Evolutionary conservation across 129 eudicot genomes (phyloP), one percentile per base, ranked within the genome.

Genomic region (Escallonia rubra): DNA sequence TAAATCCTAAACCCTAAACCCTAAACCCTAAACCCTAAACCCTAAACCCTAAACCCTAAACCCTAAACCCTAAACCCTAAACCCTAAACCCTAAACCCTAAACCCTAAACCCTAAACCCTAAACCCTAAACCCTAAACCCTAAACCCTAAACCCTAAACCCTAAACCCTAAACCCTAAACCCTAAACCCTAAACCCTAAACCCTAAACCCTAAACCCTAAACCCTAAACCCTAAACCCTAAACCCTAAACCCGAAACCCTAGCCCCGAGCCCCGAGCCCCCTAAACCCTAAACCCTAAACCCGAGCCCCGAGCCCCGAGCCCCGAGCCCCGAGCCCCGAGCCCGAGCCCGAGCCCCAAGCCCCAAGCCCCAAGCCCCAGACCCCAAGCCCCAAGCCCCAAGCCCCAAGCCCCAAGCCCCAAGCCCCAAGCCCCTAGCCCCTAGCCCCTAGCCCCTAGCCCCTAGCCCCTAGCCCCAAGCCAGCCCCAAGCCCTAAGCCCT

Each of bases 1-100:
- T n/a, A n/a, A n/a, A n/a, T n/a, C n/a, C n/a, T n/a, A n/a, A n/a
- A n/a, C n/a, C n/a, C n/a, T n/a, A n/a, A n/a, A n/a, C n/a, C n/a
- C 58, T 47, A 47, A 65, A 48, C 43, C 69, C 69, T 47, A 34
- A 65, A 48, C 69, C 44, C 69, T 47, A n/a, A 65, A 65, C 69
- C 69, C 45, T 48, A 65, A 65, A 48, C 69, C 69, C 58, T 65
- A 65, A 65, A 47, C 58, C 58, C 23, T 6, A 63, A 42, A 12
- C 67, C 52, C 6, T 1, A 63, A 42, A 12, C 67, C 34, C 1
- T 5, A 63, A 42, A 48, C 59, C 69, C 43, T 46, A 65, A 65
- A 48, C 58, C 69, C 7, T 0, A 47, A 65, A 44, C 58, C 69
- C 42, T 44, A 65, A 63, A 44, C 69, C 69, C 12, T 15, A 65